Base-by-base conservation (phyloP, 1,284 basidiomycete genomes). In the Cryptococcus wingfieldii region DNA sequence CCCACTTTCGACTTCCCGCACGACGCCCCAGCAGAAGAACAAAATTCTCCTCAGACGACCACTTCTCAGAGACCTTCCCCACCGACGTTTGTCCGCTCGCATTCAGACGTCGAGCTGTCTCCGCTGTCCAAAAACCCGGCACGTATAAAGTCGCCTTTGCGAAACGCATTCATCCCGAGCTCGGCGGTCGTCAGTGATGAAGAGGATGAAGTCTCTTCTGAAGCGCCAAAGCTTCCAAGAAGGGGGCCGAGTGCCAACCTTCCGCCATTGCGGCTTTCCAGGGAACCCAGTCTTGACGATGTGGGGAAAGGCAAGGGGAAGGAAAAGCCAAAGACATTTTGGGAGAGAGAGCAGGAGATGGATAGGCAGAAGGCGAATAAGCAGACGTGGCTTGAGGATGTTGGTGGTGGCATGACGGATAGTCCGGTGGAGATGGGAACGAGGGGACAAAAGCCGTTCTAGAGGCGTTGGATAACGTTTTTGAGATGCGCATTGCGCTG, bases 271-370 rank as follows among this genome's bases (percentile, higher is more conserved):
- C 34, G 38, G 38, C 19, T 50, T 2, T 16, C 34, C 4, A 39
- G 18, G 4, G 50, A 51, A 28, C 42, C 52, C 18, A 38, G 47
- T n/a, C 47, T 53, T 7, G 51, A 41, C 5, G 50, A 38, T 19
- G 50, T 55, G 31, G 52, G 46, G 42, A 13, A 10, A 9, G 47
- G 38, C 18, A 47, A 38, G 12, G 31, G n/a, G 10, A 49, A 54
- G 50, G 53, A 55, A 14, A 46, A 54, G 38, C 37, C 62, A 27
- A 41, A 47, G 5, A 42, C 47, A 28, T 48, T 66, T 18, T 65
- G 67, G 45, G 62, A 65, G 43, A 65, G 63, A 4, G 60, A 66
- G 4, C 66, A 71, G 6, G 66, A 69, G 47, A 63, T 67, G 41
- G 43, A 38, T 25, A 44, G 43, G 34, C 42, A 52, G 39, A 52